Conservation (phyloP, 164 flowering plant species). For the Stephania yunnanensis region DNA sequence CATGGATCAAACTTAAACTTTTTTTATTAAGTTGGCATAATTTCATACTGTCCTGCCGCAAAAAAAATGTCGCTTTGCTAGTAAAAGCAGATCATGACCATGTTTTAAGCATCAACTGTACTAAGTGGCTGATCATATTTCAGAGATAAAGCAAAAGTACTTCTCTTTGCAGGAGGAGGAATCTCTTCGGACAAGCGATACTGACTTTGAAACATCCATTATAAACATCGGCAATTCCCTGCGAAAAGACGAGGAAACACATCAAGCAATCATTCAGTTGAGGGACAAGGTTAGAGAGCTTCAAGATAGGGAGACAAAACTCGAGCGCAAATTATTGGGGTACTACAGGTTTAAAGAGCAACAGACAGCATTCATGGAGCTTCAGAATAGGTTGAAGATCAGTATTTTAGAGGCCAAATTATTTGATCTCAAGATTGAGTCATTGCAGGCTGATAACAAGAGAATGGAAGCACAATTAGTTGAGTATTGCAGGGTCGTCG, state of each 20-base stretch:
- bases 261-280: slow-evolving; percentile 48
- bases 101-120: too few relatives aligned
- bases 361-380: slow-evolving; percentile 63
- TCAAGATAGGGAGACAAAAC: slow-evolving; percentile 62
- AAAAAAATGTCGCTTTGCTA: too few relatives aligned
- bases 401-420: slow-evolving; percentile 65
- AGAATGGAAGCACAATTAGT: slow-evolving; percentile 59
- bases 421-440: slow-evolving; percentile 59
- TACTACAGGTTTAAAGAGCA: slow-evolving; percentile 84
- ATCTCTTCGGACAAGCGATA: slow-evolving; percentile 32
- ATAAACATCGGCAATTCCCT: slow-evolving; percentile 23
- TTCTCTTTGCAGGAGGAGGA: slow-evolving; percentile 54
- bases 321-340: slow-evolving; percentile 59
- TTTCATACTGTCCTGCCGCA: too few relatives aligned
- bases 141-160: slow-evolving; percentile 26
- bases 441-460: slow-evolving; percentile 65
- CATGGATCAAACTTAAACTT: too few relatives aligned
- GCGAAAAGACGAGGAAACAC: slow-evolving; percentile 29
- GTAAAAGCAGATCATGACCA: too few relatives aligned
- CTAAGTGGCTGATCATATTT: too few relatives aligned
- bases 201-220: slow-evolving; percentile 16
- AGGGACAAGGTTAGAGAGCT: slow-evolving; percentile 44
- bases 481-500: slow-evolving; percentile 41
- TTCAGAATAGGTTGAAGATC: slow-evolving; percentile 66
- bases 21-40: too few relatives aligned